Evolutionary conservation across 2,329 filamentous ascomycete species (phyloP).

Genomic region (Periglandula ipomoeae): DNA sequence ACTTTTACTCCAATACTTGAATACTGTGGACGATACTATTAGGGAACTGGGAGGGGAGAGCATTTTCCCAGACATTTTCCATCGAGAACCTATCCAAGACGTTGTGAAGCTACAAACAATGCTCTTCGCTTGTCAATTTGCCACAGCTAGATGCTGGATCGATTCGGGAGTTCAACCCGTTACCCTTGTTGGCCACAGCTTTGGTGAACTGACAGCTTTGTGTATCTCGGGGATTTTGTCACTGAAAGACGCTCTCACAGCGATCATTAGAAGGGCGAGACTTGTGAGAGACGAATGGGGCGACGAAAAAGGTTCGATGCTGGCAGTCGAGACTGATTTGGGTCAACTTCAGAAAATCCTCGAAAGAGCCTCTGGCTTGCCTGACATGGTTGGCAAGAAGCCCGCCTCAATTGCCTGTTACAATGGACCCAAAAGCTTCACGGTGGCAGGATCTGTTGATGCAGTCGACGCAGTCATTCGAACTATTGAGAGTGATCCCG

Average conservation of each 20-base stretch:
- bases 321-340: conserved; percentile 25
- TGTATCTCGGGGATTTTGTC: conserved; percentile 24
- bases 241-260: conserved; percentile 20
- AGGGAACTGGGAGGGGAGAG: conserved; percentile 12
- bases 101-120: conserved; percentile 25
- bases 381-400: no score
- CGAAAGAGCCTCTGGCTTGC: no score
- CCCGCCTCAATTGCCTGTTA: conserved; percentile 33
- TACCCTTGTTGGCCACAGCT: conserved; percentile 28
- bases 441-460: conserved; percentile 27
- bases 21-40: neutral
- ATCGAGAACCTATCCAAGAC: conserved; percentile 13
- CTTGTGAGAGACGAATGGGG: conserved; percentile 25
- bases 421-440: conserved; percentile 33
- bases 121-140: conserved; percentile 31
- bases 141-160: conserved; percentile 26
- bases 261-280: conserved; percentile 19
- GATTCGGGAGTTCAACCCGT: conserved; percentile 19
- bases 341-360: conserved; percentile 5
- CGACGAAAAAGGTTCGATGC: conserved; percentile 27
- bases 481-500: neutral
- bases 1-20: conserved; percentile 15
- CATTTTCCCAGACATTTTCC: conserved; percentile 26
- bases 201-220: conserved; percentile 32
- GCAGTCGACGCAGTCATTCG: neutral